Evolutionary conservation across 1,284 basidiomycete species (phyloP), one percentile per base, ranked within the genome.

Genomic region (Irpex sp.): DNA sequence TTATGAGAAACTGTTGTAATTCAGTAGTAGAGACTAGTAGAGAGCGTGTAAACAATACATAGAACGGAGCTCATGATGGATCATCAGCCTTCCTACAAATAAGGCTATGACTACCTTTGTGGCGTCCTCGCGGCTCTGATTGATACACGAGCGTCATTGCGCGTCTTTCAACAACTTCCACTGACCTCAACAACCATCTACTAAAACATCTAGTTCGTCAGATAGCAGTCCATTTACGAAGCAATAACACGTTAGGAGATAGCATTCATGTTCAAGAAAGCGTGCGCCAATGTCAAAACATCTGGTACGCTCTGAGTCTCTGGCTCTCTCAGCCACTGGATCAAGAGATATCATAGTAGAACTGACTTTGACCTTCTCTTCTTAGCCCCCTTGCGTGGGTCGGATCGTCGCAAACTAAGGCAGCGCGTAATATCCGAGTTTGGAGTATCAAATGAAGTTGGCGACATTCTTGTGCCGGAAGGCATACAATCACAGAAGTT

Each of bases 231-330:
- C 26, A 26, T 26, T 26, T 26, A 26, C 26, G 26, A 26, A 26
- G 26, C 26, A 26, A 26, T 26, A 26, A 26, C 26, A 43, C 39
- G 15, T 59, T n/a, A 9, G 26, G 21, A 26, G 26, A 26, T 33
- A 9, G n/a, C 39, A 11, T 17, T 6, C 4, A 90, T 91, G 89
- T 92, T 92, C 82, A 92, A 91, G 72, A 91, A 90, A 75, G 84
- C 87, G 6, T 72, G 88, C 9, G 78, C 81, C 53, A 83, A 83
- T 62, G 69, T 85, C 60, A 92, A 92, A 72, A 91, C 88, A 1
- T 88, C 85, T 51, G 82, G 82, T 80, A 65, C n/a, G 64, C 54
- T 15, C 43, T 13, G 46, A 9, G 11, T 56, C 7, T 15, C n/a
- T 7, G 13, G 26, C n/a, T 58, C 19, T 46, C 54, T 19, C 7